Evolutionary conservation across 495 filamentous ascomycete genomes (phyloP), one percentile per base, ranked within the genome.

Genomic region (Annulohypoxylon stygium): DNA sequence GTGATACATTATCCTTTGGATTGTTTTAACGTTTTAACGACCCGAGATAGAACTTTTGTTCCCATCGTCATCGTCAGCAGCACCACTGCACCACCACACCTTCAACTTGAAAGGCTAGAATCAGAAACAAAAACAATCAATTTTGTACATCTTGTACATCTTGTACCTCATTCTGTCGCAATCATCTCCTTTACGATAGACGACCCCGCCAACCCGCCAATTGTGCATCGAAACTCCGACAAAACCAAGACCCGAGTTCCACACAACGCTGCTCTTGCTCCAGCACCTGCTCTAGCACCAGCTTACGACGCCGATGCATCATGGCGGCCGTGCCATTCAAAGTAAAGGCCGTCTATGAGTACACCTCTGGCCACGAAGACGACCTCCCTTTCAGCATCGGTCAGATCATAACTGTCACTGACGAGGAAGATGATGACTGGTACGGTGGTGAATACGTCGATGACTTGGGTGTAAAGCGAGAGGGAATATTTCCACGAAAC

Each of bases 401-500:
- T 66, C 94, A 98, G 81, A 88, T 98, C 75, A 93, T 99, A 77
- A 97, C 92, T 45, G 96, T 99, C 54, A 97, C 93, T 20, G 94
- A 91, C 25, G 89, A 91, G 80, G 96, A 98, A 76, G 97, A 97
- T 78, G 90, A 86, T 51, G 96, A 98, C 74, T 99, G 96, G 96
- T 99, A 97, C 79, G 89, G 86, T 66, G 96, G 96, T 57, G 92
- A 97, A 81, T 98, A 97, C 77, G 85, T 89, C 64, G 93, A 97
- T 79, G 88, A 86, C 53, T 73, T 81, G 39, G 95, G 94, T 7
- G 80, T 75, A 57, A 94, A 91, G 75, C 87, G 90, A 71, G 92
- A 97, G 78, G 96, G 96, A 37, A 92, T 99, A 65, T 99, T 99
- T 83, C 96, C 96, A 12, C 91, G 90, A 77, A 99, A 98, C 82